Conservation (phyloP, 345 rosid genomes). For the Gossypium arboreum region DNA sequence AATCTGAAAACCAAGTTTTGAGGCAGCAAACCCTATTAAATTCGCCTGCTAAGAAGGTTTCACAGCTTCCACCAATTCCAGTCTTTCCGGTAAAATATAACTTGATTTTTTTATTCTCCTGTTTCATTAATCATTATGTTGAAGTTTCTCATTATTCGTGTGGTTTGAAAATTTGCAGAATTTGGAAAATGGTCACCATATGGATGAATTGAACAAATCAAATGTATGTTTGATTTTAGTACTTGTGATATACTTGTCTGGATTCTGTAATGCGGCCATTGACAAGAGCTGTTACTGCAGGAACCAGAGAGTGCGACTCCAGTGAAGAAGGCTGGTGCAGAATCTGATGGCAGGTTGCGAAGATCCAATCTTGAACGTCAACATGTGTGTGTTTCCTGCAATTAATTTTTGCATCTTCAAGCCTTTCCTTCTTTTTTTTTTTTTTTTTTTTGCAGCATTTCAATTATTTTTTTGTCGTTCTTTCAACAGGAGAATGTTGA, state of each 20-base stretch:
- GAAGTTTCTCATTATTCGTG: conserved; percentile 6
- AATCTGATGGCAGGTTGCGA: conserved; percentile 62
- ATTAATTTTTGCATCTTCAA: conserved; percentile 15
- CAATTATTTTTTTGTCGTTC: conserved; percentile 21
- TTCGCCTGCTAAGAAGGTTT: conserved; percentile 45
- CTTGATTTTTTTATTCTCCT: conserved; percentile 2
- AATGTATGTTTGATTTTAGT: conserved; percentile 42
- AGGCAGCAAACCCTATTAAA: conserved; percentile 61
- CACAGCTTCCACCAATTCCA: conserved; percentile 55
- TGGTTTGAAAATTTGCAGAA: conserved; percentile 41
- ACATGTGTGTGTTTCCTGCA: conserved; percentile 47
- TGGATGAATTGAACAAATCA: conserved; percentile 43
- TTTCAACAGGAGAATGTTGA: conserved; percentile 80
- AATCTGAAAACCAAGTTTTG: conserved; percentile 79
- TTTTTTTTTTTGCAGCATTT: conserved; percentile 15
- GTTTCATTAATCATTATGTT: conserved; percentile 14
- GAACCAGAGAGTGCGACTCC: conserved; percentile 70
- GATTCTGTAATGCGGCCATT: conserved; percentile 12
- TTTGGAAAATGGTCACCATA: conserved; percentile 80
- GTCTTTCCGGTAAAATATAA: conserved; percentile 39
- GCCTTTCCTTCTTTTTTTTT: background rate
- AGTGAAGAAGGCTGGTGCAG: conserved; percentile 48
- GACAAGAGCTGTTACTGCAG: conserved; percentile 35
- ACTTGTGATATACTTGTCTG: conserved; percentile 7
- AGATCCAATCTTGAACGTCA: conserved; percentile 78